Conservation (phyloP, 352 stramenopile species). For the Detonula confervacea region DNA sequence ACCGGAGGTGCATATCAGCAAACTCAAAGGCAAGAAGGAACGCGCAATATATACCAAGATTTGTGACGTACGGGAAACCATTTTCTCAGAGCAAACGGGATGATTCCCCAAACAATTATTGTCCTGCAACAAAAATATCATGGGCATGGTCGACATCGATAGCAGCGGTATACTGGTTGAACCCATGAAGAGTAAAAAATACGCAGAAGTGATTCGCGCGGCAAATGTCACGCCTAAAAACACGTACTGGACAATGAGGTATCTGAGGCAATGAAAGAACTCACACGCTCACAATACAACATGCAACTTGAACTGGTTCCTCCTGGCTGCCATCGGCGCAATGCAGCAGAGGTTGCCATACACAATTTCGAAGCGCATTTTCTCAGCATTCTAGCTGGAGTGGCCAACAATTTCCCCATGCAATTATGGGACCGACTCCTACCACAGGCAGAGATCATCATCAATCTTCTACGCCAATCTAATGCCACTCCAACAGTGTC, state of each 20-base stretch:
- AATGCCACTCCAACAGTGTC: constrained; percentile 49
- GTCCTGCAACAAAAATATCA: constrained; percentile 54
- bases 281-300: constrained; percentile 26
- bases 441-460: constrained; percentile 42
- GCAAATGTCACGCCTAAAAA: not conserved
- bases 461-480: constrained; percentile 54
- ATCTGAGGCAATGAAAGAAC: not conserved
- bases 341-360: constrained; percentile 30
- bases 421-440: constrained; percentile 53
- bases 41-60: constrained; percentile 24
- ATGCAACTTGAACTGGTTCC: constrained; percentile 22
- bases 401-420: constrained; percentile 39
- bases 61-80: constrained; percentile 6
- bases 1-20: too few relatives aligned
- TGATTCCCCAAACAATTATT: constrained; percentile 39
- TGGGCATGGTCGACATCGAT: constrained; percentile 61
- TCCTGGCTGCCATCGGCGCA: constrained; percentile 12
- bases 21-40: constrained; percentile 5
- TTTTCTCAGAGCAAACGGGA: constrained; percentile 62
- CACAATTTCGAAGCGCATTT: constrained; percentile 60
- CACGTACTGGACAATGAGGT: constrained; percentile 15
- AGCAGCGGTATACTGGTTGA: constrained; percentile 53
- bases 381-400: constrained; percentile 27
- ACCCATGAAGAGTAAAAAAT: constrained; percentile 47
- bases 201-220: constrained; percentile 18